phyloP scores from a whole-genome alignment of 148 eudicot genomes.

The Simmondsia chinensis region DNA sequence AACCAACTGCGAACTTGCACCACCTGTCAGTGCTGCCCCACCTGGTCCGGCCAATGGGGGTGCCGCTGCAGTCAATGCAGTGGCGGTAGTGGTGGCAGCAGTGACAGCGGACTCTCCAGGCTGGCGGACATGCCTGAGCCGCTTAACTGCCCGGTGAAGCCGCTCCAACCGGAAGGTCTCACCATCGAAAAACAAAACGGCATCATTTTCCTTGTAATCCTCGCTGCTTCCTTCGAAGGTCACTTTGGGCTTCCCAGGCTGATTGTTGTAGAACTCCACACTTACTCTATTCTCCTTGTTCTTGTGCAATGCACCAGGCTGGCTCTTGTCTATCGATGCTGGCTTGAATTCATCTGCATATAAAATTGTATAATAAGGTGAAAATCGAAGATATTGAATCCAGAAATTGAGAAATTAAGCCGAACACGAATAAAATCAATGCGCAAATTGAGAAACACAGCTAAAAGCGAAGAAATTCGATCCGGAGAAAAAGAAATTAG shows the following conservation, averaged over 20 bases:
- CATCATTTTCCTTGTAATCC: constrained; percentile 88
- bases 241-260: constrained; percentile 75
- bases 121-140: constrained; percentile 64
- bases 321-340: constrained; percentile 86
- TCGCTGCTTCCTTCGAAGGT: constrained; percentile 74
- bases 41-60: too few relatives aligned
- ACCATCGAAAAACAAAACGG: constrained; percentile 88
- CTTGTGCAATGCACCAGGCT: constrained; percentile 64
- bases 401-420: too few relatives aligned
- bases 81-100: background rate
- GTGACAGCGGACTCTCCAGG: constrained; percentile 48
- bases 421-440: too few relatives aligned
- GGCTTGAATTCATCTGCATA: constrained; percentile 94
- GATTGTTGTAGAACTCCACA: constrained; percentile 70
- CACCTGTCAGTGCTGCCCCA: constrained; percentile 15
- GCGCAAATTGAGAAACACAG: too few relatives aligned
- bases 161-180: constrained; percentile 62
- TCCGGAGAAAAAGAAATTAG: too few relatives aligned
- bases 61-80: constrained; percentile 4
- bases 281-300: constrained; percentile 71
- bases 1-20: constrained; percentile 25
- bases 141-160: constrained; percentile 76
- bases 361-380: too few relatives aligned
- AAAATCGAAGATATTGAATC: too few relatives aligned
- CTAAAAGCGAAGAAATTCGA: too few relatives aligned